Base-by-base conservation (phyloP, 257 asterid species). In the Penstemon eatonii region DNA sequence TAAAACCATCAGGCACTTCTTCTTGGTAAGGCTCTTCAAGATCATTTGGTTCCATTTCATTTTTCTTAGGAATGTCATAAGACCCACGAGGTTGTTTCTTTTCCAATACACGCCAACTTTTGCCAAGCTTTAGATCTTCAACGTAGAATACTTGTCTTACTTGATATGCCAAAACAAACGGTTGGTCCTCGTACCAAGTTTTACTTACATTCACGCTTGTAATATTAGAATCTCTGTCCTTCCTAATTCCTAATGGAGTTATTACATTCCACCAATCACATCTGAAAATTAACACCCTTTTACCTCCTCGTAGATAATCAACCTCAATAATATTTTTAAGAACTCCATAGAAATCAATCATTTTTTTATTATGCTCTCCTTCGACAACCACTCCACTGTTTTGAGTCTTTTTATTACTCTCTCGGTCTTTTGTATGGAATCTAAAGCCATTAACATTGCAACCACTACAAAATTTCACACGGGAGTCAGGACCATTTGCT, bases 391-490 rank as follows among this genome's bases (percentile, higher is more conserved):
- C 33, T 25, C 33, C 33, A 25, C 33, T 2, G 33, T 25, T 25
- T 25, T 25, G 33, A 2, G 52, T 61, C 8, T 41, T 61, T 9
- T 8, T 61, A 7, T 61, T 61, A 6, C 41, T 42, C n/a, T 41
- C 50, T n/a, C 6, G 15, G 3, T 61, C n/a, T 15, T 13, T 13
- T n/a, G 39, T 61, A 42, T 42, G 66, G 11, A 61, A 61, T 19
- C 52, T 61, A 7, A 42, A 61, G 5, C 66, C n/a, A 43, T 61
- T 61, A 3, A 61, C 52, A 44, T 61, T 61, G 39, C 66, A 41
- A 15, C 52, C 66, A 11, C 8, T 61, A 15, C 7, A 13, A 10
- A 40, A 6, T 8, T 61, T 41, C 51, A 61, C 66, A 0, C 39
- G 39, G 15, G 50, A 40, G n/a, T 41, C 7, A 13, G 38, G 52